phyloP scores from a whole-genome alignment of 2,329 filamentous ascomycete species.

The Grosmannia huntii region DNA sequence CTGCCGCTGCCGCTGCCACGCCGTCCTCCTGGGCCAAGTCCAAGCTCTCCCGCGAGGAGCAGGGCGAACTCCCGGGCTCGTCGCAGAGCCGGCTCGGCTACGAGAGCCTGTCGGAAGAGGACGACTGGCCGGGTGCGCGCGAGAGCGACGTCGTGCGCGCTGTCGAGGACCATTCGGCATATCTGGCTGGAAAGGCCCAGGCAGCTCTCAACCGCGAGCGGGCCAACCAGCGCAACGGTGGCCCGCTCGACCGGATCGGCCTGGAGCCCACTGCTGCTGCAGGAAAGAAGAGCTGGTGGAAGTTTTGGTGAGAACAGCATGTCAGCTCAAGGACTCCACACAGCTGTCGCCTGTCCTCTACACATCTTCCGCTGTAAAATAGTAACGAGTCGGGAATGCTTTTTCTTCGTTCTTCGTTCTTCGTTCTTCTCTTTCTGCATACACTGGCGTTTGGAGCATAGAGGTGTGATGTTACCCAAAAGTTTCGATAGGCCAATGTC shows the following conservation, averaged over 20 bases:
- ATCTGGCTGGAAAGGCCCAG: constrained; percentile 24
- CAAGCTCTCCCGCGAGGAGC: constrained; percentile 25
- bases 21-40: constrained; percentile 23
- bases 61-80: constrained; percentile 14
- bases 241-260: constrained; percentile 34
- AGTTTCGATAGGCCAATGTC: background rate
- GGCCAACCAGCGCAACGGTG: constrained; percentile 30
- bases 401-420: background rate
- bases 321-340: background rate
- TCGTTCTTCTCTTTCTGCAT: background rate
- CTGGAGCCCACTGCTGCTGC: constrained; percentile 16
- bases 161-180: constrained; percentile 20
- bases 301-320: constrained; percentile 8
- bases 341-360: background rate
- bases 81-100: constrained; percentile 17
- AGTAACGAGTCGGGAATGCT: background rate
- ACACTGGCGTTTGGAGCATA: constrained; percentile 2
- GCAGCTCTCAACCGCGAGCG: constrained; percentile 34
- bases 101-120: constrained; percentile 21
- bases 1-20: constrained; percentile 10
- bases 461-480: background rate
- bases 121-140: constrained; percentile 17
- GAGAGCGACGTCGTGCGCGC: constrained; percentile 19
- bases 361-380: background rate
- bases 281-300: constrained; percentile 28